Percentiles rank a stretch among this genome's conserved stretches.
These are phyloP conservation scores for Suhomyces kilbournensis DNA, from an alignment of 805 yeast genomes.

Conservation along the genomic window DNA sequence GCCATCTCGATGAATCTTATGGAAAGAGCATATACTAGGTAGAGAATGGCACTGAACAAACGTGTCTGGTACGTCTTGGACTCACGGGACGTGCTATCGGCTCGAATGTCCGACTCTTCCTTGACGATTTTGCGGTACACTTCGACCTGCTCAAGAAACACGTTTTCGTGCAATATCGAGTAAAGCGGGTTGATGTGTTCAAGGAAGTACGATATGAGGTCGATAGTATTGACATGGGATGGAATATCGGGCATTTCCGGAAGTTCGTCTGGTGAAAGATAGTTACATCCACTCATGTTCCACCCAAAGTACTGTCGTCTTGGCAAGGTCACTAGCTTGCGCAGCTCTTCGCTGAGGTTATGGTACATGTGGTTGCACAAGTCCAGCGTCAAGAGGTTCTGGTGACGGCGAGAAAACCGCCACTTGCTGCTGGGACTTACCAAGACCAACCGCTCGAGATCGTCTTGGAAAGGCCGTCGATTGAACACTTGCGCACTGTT, in stretches of 20 bases:
- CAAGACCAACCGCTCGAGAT: conserved; percentile 8
- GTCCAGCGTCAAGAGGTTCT: conserved; percentile 38
- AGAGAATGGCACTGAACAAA: conserved; percentile 51
- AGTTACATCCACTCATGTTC: conserved; percentile 61
- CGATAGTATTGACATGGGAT: conserved; percentile 6
- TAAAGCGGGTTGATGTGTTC: conserved; percentile 50
- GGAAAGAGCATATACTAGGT: conserved; percentile 47
- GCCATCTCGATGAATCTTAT: conserved; percentile 49
- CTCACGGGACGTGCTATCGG: conserved; percentile 15
- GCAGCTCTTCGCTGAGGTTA: conserved; percentile 31
- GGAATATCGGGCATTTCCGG: conserved; percentile 31
- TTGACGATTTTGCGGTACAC: conserved; percentile 16
- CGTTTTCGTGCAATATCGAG: conserved; percentile 51
- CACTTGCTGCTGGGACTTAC: conserved; percentile 40
- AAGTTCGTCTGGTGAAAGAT: conserved; percentile 32
- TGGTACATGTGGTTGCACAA: conserved; percentile 34
- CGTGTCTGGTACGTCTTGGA: conserved; percentile 35
- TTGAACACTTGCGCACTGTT: conserved; percentile 13
- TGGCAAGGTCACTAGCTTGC: conserved; percentile 42
- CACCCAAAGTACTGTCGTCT: conserved; percentile 62
- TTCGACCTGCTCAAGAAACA: conserved; percentile 49
- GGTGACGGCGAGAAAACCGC: conserved; percentile 47
- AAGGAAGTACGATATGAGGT: conserved; percentile 42
- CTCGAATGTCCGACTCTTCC: conserved; percentile 9
- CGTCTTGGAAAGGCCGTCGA: conserved; percentile 10